phyloP scores from a whole-genome alignment of 129 eudicot species.

The Flaveria robusta region DNA sequence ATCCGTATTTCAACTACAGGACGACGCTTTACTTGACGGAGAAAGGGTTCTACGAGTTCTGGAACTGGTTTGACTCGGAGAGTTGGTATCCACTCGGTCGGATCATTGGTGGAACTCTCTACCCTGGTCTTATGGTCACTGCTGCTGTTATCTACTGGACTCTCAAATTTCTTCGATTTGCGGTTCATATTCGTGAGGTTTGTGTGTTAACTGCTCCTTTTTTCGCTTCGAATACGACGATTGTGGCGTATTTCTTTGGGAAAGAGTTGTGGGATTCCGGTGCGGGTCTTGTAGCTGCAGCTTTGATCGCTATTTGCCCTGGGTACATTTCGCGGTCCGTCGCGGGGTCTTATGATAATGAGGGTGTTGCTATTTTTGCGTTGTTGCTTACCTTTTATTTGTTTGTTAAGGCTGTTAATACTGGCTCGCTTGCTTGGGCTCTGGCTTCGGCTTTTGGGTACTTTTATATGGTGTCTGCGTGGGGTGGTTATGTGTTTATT shows the following conservation, averaged over 20 bases:
- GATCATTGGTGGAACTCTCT: constrained; percentile 85
- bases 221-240: constrained; percentile 85
- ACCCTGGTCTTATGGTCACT: constrained; percentile 96
- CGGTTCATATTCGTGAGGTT: constrained; percentile 88
- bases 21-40: constrained; percentile 74
- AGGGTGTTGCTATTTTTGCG: constrained; percentile 90
- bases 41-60: constrained; percentile 87
- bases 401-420: constrained; percentile 93
- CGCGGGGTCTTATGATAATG: constrained; percentile 92
- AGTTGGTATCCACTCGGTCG: constrained; percentile 96
- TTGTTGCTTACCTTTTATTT: constrained; percentile 82
- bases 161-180: constrained; percentile 67
- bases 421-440: constrained; percentile 90
- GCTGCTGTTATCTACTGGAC: constrained; percentile 83
- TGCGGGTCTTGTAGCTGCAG: constrained; percentile 92
- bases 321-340: constrained; percentile 95
- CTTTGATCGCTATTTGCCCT: constrained; percentile 86
- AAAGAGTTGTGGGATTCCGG: constrained; percentile 94
- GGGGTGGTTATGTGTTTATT: constrained; percentile 99
- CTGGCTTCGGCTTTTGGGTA: constrained; percentile 93
- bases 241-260: constrained; percentile 94
- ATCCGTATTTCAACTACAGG: constrained; percentile 88
- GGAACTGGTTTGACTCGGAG: constrained; percentile 98
- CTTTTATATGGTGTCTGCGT: constrained; percentile 95
- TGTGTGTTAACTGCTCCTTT: constrained; percentile 94